These are phyloP conservation scores for Priceomyces haplophilus DNA, from an alignment of 805 yeast genomes.

Conservation along the genomic window DNA sequence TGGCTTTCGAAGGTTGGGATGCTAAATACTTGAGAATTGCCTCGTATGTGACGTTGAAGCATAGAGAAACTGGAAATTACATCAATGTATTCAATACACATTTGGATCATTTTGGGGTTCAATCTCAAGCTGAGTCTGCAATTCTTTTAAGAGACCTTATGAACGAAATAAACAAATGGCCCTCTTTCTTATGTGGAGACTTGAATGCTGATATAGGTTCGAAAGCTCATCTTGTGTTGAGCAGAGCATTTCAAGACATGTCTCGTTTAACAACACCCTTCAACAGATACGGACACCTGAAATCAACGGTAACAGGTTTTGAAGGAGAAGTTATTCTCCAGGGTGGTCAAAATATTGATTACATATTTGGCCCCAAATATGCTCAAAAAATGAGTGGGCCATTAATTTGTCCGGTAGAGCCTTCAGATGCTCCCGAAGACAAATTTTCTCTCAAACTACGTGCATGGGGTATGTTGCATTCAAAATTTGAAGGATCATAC, in stretches of 20 bases:
- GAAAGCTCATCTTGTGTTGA: constrained; percentile 38
- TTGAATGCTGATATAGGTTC: constrained; percentile 40
- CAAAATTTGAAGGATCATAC: constrained; percentile 27
- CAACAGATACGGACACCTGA: constrained; percentile 38
- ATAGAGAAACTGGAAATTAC: constrained; percentile 26
- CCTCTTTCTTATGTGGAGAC: constrained; percentile 42
- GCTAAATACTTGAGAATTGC: constrained; percentile 40
- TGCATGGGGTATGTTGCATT: constrained; percentile 38
- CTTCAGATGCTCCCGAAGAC: constrained; percentile 24
- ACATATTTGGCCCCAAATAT: constrained; percentile 40
- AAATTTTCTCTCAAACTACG: constrained; percentile 11
- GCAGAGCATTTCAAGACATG: constrained; percentile 37
- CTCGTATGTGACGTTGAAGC: constrained; percentile 32
- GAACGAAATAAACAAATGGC: constrained; percentile 27
- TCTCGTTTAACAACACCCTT: constrained; percentile 22
- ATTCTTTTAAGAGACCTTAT: constrained; percentile 32
- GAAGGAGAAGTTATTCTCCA: constrained; percentile 22
- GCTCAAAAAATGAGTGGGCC: constrained; percentile 10
- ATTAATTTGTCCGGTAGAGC: constrained; percentile 10
- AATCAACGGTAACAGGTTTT: constrained; percentile 50
- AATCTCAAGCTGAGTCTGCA: constrained; percentile 32
- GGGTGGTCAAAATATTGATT: constrained; percentile 37
- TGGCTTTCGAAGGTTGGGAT: constrained; percentile 42
- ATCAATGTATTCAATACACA: constrained; percentile 41
- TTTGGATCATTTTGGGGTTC: constrained; percentile 38